These are phyloP conservation scores for Epichloe coenophiala DNA, from an alignment of 2,329 filamentous ascomycete species.

Conservation along the genomic window DNA sequence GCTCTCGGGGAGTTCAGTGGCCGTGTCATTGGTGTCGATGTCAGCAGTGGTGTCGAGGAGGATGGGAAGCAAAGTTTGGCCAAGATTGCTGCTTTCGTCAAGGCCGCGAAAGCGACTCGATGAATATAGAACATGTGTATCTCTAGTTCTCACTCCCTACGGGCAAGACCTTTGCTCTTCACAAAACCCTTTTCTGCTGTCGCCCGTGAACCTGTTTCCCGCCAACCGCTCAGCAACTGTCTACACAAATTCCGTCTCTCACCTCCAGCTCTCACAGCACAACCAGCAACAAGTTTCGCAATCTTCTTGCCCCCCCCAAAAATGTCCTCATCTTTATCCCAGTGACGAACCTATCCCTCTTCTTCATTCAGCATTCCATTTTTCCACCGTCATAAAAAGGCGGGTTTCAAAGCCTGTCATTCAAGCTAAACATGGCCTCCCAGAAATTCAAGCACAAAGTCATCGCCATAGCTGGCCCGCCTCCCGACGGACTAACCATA, in stretches of 20 bases:
- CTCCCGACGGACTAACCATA: conserved; percentile 33
- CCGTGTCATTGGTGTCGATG: conserved; percentile 72
- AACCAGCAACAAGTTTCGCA: not conserved
- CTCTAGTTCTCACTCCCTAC: no score
- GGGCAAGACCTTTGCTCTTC: not conserved
- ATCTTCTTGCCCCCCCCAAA: not conserved
- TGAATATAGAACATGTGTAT: conserved; percentile 14
- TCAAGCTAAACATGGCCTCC: not conserved
- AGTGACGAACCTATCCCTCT: not conserved
- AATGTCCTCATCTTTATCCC: no score
- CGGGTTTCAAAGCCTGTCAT: not conserved
- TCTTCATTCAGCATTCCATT: no score
- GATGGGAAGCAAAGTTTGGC: conserved; percentile 66
- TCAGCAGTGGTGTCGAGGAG: conserved; percentile 86
- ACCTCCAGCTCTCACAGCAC: not conserved
- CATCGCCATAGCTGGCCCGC: conserved; percentile 45
- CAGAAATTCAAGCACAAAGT: conserved; percentile 10
- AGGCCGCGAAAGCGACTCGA: conserved; percentile 51
- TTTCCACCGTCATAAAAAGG: no score
- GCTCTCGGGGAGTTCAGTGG: conserved; percentile 45
- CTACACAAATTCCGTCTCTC: not conserved
- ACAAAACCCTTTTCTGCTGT: not conserved
- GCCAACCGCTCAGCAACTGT: not conserved
- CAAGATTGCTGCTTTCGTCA: conserved; percentile 72
- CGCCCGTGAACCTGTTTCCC: no score